Percentiles rank a stretch among this genome's conserved stretches.
Conservation (phyloP, 768 basidiomycete species). For the Tulasnella sp. region DNA sequence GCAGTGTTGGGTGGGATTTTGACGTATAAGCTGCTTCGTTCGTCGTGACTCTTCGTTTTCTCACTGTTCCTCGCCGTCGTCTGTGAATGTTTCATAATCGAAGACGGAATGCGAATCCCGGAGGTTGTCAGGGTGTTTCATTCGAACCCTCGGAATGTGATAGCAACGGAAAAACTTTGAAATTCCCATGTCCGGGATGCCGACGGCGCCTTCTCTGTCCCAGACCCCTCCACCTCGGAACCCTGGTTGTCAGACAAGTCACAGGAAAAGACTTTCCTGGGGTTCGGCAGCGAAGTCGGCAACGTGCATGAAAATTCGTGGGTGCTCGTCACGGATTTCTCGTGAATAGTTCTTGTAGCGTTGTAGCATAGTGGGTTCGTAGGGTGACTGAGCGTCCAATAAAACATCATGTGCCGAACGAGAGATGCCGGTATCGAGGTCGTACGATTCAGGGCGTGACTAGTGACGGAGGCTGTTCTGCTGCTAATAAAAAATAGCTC, state of each 20-base stretch:
- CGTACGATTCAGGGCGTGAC: no score
- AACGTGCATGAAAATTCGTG: not conserved
- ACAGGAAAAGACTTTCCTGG: not conserved
- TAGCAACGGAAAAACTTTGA: not conserved
- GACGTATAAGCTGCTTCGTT: conserved; percentile 26
- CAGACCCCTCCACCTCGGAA: not conserved
- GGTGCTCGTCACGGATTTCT: not conserved
- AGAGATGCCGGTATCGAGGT: no score
- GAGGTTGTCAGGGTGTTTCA: not conserved
- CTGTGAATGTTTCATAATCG: not conserved
- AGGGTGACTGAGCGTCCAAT: no score
- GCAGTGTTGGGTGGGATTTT: conserved; percentile 58
- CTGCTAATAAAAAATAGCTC: no score
- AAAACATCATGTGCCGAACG: no score
- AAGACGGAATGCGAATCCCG: not conserved
- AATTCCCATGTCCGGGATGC: not conserved
- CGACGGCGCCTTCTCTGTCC: not conserved
- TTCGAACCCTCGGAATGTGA: not conserved
- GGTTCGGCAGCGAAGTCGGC: not conserved
- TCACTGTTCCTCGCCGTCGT: not conserved
- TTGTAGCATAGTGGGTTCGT: no score
- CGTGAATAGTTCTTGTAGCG: no score
- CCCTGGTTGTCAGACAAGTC: not conserved
- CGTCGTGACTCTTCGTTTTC: conserved; percentile 6
- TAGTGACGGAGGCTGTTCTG: no score